Base-by-base conservation (phyloP, 805 yeast genomes). In the Yarrowia yakushimensis region DNA sequence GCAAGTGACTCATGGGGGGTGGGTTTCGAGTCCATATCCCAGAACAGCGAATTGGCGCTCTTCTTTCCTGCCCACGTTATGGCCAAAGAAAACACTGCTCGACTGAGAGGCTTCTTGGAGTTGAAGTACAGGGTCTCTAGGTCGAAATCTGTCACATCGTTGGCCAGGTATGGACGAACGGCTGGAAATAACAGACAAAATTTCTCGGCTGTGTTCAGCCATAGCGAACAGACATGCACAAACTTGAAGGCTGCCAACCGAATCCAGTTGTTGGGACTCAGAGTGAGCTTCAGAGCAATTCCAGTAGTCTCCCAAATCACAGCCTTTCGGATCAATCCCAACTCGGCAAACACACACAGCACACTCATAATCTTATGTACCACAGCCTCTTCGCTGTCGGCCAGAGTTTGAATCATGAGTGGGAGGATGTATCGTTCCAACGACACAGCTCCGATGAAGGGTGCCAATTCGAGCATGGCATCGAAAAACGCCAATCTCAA, bases 391-490 rank as follows among this genome's bases (percentile, higher is more conserved):
- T 93, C 97, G 0, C 86, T 82, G 71, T 92, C 98, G 5, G 86
- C 82, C 27, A 92, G 74, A 0, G 96, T 86, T 71, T 94, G 98
- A 1, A 88, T 78, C 65, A 94, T 75, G 20, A 94, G 74, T 0
- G 99, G 99, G 27, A 91, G 75, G 18, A 94, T 83, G 69, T 92
- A 94, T 67, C 90, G 96, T 68, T 93, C 97, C 63, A 94, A 77
- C 37, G 94, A 83, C 0, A 88, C 79, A 0, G 85, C 83, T 0
- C 99, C 99, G 15, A 92, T 84, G 70, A 84, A 87, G 4, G 91
- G 83, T 0, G 96, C 87, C 10, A 94, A 78, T 0, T 86, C 84
- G 1, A 90, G 80, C 11, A 92, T 82, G 8, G 90, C 80, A 42
- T 84, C 81, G 36, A 93, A 85, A 68, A 94, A 85, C 4, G 85